Evolutionary conservation across 805 yeast genomes (phyloP), one percentile per base, ranked within the genome.

Genomic region (Ogataea sp.): DNA sequence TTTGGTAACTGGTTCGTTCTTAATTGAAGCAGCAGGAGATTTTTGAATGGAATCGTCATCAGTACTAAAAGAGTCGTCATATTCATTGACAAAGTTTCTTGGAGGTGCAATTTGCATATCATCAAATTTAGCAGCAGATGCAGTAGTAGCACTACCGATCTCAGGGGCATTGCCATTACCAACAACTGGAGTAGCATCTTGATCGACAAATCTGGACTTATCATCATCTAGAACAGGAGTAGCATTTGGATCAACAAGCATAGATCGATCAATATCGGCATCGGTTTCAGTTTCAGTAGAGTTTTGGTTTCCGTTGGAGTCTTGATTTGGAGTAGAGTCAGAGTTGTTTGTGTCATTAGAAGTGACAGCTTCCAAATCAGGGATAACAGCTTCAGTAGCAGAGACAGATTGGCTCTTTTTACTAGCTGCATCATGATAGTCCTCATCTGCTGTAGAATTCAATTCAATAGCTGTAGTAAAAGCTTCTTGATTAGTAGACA

Each of bases 391-490:
- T n/a, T n/a, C n/a, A n/a, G n/a, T n/a, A n/a, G n/a, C n/a, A n/a
- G n/a, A n/a, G n/a, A n/a, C n/a, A n/a, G n/a, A n/a, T n/a, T n/a
- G n/a, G n/a, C n/a, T n/a, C n/a, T n/a, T n/a, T n/a, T 11, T 23
- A 23, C 20, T 29, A 6, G n/a, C 20, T 30, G 33, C 33, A 30
- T 30, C 33, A 18, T 30, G 33, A 17, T 17, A 30, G 4, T 5
- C n/a, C 4, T 20, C 34, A 32, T 32, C 26, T n/a, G 15, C 26
- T 14, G 34, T 24, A 10, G 17, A 13, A 6, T 59, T 50, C 21
- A 65, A 55, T 39, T 65, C 67, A 0, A 65, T 52, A 1, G 70
- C 70, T 2, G 70, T 65, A 13, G 61, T 64, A 48, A 53, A 65
- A 3, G 61, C 56, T 26, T 64, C 69, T 6, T 54, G 41, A 26